Evolutionary conservation across 768 basidiomycete species (phyloP).

Genomic region (Xerocomus potaroensis): DNA sequence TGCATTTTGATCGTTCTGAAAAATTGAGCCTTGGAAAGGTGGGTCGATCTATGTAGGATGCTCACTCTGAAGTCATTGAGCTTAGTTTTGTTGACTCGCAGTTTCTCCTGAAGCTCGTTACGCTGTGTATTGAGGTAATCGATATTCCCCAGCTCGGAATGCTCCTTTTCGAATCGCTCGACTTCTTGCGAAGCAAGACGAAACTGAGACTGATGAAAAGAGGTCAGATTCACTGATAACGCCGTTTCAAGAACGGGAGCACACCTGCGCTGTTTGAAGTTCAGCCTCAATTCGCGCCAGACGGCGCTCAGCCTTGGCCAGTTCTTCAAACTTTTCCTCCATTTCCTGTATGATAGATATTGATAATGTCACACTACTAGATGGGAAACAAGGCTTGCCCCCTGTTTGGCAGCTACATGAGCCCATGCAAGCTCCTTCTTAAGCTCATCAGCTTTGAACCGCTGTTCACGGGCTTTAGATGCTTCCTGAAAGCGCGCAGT

Average conservation of each 20-base stretch:
- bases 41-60: neutral
- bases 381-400: slow-evolving; percentile 38
- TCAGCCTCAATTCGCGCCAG: slow-evolving; percentile 39
- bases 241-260: slow-evolving; percentile 1
- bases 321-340: slow-evolving; percentile 37
- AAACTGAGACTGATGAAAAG: slow-evolving; percentile 29
- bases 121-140: slow-evolving; percentile 41
- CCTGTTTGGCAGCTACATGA: slow-evolving; percentile 68
- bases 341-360: slow-evolving; percentile 36
- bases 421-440: slow-evolving; percentile 88
- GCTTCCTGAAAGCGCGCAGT: slow-evolving; percentile 66
- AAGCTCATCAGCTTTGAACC: slow-evolving; percentile 60
- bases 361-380: neutral
- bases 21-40: slow-evolving; percentile 3
- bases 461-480: slow-evolving; percentile 65
- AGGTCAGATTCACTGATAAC: neutral
- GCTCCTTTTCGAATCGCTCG: slow-evolving; percentile 36
- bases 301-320: slow-evolving; percentile 36
- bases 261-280: slow-evolving; percentile 38
- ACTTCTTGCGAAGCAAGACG: slow-evolving; percentile 34
- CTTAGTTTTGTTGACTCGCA: slow-evolving; percentile 43
- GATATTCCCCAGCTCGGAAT: slow-evolving; percentile 41
- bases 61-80: slow-evolving; percentile 45
- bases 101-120: slow-evolving; percentile 34
- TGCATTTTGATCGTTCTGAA: slow-evolving; percentile 46